phyloP scores from a whole-genome alignment of 305 asterid genomes.

The Solanum aculeatissimum region DNA sequence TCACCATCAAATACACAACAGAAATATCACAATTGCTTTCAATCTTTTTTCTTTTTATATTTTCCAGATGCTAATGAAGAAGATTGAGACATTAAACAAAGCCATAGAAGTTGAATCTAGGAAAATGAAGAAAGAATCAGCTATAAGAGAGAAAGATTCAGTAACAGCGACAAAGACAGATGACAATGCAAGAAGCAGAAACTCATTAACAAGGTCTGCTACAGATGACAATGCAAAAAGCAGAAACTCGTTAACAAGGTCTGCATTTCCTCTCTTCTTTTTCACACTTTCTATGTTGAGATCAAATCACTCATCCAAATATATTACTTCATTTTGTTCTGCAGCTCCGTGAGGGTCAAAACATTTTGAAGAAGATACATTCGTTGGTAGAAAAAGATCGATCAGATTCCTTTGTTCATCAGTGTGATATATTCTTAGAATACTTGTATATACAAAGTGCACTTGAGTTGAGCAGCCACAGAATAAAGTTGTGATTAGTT shows the following conservation, averaged over 20 bases:
- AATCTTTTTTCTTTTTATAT: background rate
- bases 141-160: slow-evolving; percentile 4
- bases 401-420: background rate
- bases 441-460: background rate
- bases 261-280: background rate
- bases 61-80: slow-evolving; percentile 56
- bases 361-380: background rate
- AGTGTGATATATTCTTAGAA: background rate
- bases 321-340: background rate
- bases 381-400: background rate
- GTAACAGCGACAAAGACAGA: background rate
- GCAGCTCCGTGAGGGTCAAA: background rate
- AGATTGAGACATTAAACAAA: slow-evolving; percentile 48
- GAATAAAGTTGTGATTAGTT: background rate
- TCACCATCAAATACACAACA: background rate
- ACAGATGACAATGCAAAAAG: background rate
- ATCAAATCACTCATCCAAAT: background rate
- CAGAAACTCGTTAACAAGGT: background rate
- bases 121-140: slow-evolving; percentile 57
- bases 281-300: background rate
- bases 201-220: background rate
- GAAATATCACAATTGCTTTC: background rate
- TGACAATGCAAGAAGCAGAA: background rate
- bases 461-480: background rate
- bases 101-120: slow-evolving; percentile 60